Evolutionary conservation across 2,329 filamentous ascomycete species (phyloP).

Genomic region (Rhinocladiella similis): DNA sequence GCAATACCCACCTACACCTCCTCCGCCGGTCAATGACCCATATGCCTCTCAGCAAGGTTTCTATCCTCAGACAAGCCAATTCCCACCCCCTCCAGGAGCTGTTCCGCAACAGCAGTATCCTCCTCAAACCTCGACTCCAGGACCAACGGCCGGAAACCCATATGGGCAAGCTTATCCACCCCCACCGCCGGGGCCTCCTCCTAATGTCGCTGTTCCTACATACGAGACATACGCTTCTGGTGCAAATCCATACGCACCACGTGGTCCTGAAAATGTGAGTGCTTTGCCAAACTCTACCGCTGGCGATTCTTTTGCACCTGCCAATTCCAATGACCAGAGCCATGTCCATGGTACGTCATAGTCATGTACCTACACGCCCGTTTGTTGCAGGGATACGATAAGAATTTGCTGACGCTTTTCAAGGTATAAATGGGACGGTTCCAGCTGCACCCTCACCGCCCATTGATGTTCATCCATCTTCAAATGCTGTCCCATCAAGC

Average conservation of each 20-base stretch:
- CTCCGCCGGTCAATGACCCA: slow-evolving; percentile 30
- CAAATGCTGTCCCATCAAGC: background rate
- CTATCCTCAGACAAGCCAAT: slow-evolving; percentile 43
- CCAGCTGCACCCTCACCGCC: slow-evolving; percentile 24
- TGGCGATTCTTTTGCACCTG: slow-evolving; percentile 28
- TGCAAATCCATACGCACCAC: slow-evolving; percentile 41
- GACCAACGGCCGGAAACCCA: slow-evolving; percentile 22
- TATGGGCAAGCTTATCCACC: slow-evolving; percentile 39
- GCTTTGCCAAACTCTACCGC: slow-evolving; percentile 36
- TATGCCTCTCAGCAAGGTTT: slow-evolving; percentile 38
- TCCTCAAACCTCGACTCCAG: slow-evolving; percentile 20
- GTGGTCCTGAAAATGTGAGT: slow-evolving; percentile 53
- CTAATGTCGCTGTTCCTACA: slow-evolving; percentile 31
- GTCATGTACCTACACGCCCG: slow-evolving; percentile 19
- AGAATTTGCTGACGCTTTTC: slow-evolving; percentile 2
- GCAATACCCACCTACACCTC: slow-evolving; percentile 41
- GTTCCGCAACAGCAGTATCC: slow-evolving; percentile 22
- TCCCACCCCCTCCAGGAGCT: slow-evolving; percentile 43
- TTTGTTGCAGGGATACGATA: slow-evolving; percentile 12
- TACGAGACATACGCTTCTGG: slow-evolving; percentile 37
- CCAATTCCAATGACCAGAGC: slow-evolving; percentile 37
- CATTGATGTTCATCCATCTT: slow-evolving; percentile 22
- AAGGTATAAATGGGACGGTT: slow-evolving; percentile 18
- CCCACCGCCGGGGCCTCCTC: slow-evolving; percentile 38
- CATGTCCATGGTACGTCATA: slow-evolving; percentile 45